A percentile compares a stretch with the other conserved stretches of the same genome.
Conservation (phyloP, 768 basidiomycete genomes). For the Lentinula sp. region DNA sequence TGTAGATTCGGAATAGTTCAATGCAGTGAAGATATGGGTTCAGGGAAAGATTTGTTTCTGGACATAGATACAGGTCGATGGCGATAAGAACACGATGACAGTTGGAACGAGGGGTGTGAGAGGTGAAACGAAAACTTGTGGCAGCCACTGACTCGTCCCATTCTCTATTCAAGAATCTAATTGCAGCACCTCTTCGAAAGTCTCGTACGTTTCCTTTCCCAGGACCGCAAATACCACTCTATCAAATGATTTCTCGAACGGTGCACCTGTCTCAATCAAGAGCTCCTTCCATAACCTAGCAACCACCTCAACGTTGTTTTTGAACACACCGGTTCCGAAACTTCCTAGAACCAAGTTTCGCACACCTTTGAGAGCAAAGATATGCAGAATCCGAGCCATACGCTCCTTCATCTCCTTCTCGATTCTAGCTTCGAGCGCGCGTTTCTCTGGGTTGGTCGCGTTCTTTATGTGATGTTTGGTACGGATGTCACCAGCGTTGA, state of each 20-base stretch:
- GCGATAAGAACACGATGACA: neutral
- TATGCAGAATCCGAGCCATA: constrained; percentile 59
- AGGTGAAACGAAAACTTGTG: neutral
- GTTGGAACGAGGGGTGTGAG: neutral
- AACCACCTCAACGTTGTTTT: constrained; percentile 52
- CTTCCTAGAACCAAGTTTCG: constrained; percentile 62
- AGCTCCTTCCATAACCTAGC: constrained; percentile 64
- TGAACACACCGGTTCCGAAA: constrained; percentile 77
- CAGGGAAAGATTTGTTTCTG: neutral
- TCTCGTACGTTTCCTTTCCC: constrained; percentile 38
- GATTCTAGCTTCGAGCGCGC: constrained; percentile 32
- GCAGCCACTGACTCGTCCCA: neutral
- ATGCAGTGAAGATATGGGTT: neutral
- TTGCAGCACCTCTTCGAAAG: constrained; percentile 15
- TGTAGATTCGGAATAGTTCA: neutral
- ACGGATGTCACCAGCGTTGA: constrained; percentile 54
- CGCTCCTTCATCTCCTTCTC: constrained; percentile 58
- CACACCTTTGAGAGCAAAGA: constrained; percentile 59
- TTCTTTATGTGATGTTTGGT: constrained; percentile 10
- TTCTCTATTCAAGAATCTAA: neutral
- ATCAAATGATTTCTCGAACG: constrained; percentile 56
- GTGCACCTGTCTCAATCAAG: constrained; percentile 32
- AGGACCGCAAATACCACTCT: constrained; percentile 64
- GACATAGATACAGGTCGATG: neutral
- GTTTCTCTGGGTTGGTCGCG: constrained; percentile 5